A percentile compares a stretch with the other conserved stretches of the same genome.
Conservation (phyloP, 1,284 basidiomycete species). For the Irpex rosettiformis region DNA sequence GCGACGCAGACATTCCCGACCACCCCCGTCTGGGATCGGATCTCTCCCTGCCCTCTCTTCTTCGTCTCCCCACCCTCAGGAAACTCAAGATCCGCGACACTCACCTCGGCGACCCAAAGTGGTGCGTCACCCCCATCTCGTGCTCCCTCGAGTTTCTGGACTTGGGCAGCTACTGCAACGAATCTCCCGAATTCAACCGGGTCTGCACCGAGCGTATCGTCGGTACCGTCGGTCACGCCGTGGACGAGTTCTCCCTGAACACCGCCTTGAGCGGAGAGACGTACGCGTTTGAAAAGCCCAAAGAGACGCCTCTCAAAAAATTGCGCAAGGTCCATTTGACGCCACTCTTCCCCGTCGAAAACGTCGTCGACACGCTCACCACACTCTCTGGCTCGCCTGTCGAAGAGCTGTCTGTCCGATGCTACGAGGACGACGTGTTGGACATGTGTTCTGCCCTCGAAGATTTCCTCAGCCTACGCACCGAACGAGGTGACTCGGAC, state of each 20-base stretch:
- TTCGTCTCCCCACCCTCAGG: conserved; percentile 56
- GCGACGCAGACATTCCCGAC: conserved; percentile 56
- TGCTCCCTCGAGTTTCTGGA: conserved; percentile 57
- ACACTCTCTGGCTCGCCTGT: conserved; percentile 60
- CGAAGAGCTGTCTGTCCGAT: conserved; percentile 52
- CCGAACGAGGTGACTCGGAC: conserved; percentile 39
- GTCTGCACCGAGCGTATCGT: conserved; percentile 56
- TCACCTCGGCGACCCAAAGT: conserved; percentile 61
- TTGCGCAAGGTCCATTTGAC: conserved; percentile 56
- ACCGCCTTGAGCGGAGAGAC: conserved; percentile 44
- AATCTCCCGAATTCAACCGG: conserved; percentile 49
- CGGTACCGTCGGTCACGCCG: conserved; percentile 48
- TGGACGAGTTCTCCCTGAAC: conserved; percentile 51
- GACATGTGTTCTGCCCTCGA: conserved; percentile 55
- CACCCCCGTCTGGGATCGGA: conserved; percentile 53
- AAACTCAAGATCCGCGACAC: conserved; percentile 66
- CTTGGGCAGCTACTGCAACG: conserved; percentile 55
- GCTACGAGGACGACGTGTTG: conserved; percentile 56
- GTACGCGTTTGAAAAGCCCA: conserved; percentile 38
- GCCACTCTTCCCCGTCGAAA: conserved; percentile 58
- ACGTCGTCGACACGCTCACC: conserved; percentile 55
- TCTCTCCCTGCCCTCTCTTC: conserved; percentile 60
- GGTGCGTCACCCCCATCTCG: conserved; percentile 43
- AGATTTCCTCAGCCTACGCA: conserved; percentile 50
- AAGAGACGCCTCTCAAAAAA: conserved; percentile 45